Conservation (phyloP, 441 rosid genomes). For the Francoa sonchifolia region DNA sequence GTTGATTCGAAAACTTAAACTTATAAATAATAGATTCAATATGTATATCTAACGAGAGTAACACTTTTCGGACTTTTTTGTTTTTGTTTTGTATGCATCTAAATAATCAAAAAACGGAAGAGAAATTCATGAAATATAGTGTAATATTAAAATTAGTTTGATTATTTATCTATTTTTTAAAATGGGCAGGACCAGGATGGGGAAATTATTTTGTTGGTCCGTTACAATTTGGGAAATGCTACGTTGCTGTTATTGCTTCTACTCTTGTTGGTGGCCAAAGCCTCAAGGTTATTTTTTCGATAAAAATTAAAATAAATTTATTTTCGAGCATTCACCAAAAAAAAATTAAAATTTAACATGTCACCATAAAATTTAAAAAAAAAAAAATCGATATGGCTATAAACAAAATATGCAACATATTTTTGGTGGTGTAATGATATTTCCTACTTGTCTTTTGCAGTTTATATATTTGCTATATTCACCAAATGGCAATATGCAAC, state of each 20-base stretch:
- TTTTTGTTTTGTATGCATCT: too few relatives aligned
- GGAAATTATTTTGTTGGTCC: slow-evolving; percentile 46
- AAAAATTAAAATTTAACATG: neutral
- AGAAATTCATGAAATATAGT: too few relatives aligned
- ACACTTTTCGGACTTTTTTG: too few relatives aligned
- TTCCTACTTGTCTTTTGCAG: slow-evolving; percentile 15
- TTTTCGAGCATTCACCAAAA: neutral
- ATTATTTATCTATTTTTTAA: too few relatives aligned
- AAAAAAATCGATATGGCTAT: neutral
- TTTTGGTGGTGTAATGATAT: neutral
- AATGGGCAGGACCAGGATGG: slow-evolving; percentile 36
- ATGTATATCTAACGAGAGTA: too few relatives aligned
- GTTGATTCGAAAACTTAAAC: too few relatives aligned
- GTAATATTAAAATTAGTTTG: too few relatives aligned
- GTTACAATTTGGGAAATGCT: slow-evolving; percentile 38
- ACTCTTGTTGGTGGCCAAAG: slow-evolving; percentile 42
- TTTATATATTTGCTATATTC: slow-evolving; percentile 34
- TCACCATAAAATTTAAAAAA: neutral
- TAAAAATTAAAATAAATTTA: neutral
- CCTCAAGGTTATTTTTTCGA: slow-evolving; percentile 26
- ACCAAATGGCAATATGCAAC: slow-evolving; percentile 30
- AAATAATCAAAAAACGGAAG: too few relatives aligned
- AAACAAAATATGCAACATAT: neutral
- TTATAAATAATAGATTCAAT: too few relatives aligned
- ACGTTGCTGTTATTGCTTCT: slow-evolving; percentile 33